A percentile compares a stretch with the other conserved stretches of the same genome.
Conservation (phyloP, 75 land plant species). For the Cryptomeria japonica region DNA sequence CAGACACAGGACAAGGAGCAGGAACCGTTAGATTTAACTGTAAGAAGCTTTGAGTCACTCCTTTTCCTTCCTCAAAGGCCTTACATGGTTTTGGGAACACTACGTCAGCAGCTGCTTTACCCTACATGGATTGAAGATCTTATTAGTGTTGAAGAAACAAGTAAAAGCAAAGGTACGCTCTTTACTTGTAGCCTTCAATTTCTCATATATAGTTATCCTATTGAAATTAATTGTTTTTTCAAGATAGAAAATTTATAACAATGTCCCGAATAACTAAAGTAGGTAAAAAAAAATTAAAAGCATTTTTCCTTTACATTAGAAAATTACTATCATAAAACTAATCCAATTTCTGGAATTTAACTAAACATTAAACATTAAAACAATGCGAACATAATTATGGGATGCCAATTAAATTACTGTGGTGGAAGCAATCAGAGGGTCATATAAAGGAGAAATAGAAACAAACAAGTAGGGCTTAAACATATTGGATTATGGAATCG, state of each 20-base stretch:
- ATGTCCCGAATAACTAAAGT: not conserved
- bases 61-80: constrained; percentile 97
- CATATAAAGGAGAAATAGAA: not conserved
- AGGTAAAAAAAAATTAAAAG: not conserved
- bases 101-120: constrained; percentile 93
- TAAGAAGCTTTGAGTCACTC: constrained; percentile 30
- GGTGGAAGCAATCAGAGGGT: not conserved
- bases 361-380: not conserved
- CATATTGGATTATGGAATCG: not conserved
- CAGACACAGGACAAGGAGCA: not conserved
- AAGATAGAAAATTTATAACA: not conserved
- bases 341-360: not conserved
- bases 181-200: not conserved
- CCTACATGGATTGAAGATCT: constrained; percentile 80
- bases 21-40: constrained; percentile 13
- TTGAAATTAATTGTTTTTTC: not conserved
- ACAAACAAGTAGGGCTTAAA: not conserved
- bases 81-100: constrained; percentile 95
- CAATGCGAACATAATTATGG: not conserved
- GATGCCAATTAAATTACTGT: not conserved
- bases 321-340: not conserved
- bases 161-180: constrained; percentile 8
- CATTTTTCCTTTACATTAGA: not conserved
- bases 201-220: not conserved
- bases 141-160: constrained; percentile 9